phyloP scores from a whole-genome alignment of 225 moss, liverwort and hornwort species.

The Anthoceros angustus region DNA sequence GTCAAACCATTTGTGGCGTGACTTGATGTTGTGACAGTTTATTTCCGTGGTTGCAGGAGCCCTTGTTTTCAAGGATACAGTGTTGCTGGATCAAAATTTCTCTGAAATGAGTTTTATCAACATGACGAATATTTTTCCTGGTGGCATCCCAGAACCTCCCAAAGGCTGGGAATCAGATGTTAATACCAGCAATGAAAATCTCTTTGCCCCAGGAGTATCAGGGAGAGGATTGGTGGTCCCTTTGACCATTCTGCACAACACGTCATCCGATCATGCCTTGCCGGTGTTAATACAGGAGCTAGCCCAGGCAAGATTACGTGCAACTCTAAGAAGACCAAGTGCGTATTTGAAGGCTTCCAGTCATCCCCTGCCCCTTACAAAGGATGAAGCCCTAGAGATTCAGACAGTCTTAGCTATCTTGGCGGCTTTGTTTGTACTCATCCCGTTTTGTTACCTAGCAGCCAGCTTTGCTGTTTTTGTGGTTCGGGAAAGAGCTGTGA shows the following conservation, averaged over 20 bases:
- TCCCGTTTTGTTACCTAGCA: conserved; percentile 87
- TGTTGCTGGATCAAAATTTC: conserved; percentile 60
- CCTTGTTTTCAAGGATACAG: conserved; percentile 76
- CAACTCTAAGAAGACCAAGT: conserved; percentile 30
- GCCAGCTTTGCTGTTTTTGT: conserved; percentile 85
- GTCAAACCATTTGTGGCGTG: neutral
- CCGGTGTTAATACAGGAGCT: conserved; percentile 81
- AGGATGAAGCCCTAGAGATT: conserved; percentile 50
- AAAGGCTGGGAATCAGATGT: conserved; percentile 17
- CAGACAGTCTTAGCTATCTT: conserved; percentile 69
- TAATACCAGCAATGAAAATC: conserved; percentile 18
- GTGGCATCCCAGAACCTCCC: conserved; percentile 14
- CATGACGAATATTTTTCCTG: conserved; percentile 24
- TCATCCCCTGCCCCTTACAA: conserved; percentile 78
- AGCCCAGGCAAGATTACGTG: conserved; percentile 49
- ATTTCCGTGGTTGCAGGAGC: conserved; percentile 39
- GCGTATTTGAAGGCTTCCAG: conserved; percentile 43
- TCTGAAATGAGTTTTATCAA: conserved; percentile 37
- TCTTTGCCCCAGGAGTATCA: conserved; percentile 34
- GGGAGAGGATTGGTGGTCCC: conserved; percentile 53
- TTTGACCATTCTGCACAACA: conserved; percentile 69
- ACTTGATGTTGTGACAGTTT: neutral
- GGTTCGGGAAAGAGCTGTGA: conserved; percentile 78
- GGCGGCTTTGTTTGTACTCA: conserved; percentile 81
- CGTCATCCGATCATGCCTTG: conserved; percentile 69